These are phyloP conservation scores for Chaetomiaceae sp. DNA, from an alignment of 2,329 filamentous ascomycete species.

Conservation along the genomic window DNA sequence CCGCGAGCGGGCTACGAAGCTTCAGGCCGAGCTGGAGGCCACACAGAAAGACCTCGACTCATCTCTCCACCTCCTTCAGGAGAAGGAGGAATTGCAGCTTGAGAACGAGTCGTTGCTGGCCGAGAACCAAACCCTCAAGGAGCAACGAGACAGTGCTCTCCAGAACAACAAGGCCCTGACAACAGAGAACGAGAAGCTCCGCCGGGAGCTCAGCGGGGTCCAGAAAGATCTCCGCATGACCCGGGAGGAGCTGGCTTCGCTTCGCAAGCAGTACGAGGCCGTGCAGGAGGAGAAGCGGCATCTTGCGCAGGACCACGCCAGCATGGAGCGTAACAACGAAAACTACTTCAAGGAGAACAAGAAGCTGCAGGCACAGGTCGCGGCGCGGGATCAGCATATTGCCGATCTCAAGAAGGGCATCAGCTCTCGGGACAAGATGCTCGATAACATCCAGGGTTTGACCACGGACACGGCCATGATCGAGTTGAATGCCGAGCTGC, in stretches of 20 bases:
- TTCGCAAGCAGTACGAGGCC: constrained; percentile 31
- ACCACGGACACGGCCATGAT: constrained; percentile 26
- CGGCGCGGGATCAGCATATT: constrained; percentile 28
- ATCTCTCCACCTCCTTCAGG: constrained; percentile 36
- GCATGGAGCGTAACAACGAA: constrained; percentile 51
- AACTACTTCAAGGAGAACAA: constrained; percentile 53
- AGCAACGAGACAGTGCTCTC: constrained; percentile 30
- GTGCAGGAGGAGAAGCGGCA: constrained; percentile 42
- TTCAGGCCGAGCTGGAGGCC: constrained; percentile 35
- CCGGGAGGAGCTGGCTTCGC: constrained; percentile 46
- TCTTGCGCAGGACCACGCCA: constrained; percentile 48
- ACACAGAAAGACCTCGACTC: constrained; percentile 39
- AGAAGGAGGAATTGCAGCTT: constrained; percentile 32
- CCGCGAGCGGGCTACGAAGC: constrained; percentile 38
- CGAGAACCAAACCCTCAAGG: constrained; percentile 39
- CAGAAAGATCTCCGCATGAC: constrained; percentile 42
- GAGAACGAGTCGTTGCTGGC: constrained; percentile 41
- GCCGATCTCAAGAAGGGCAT: constrained; percentile 29
- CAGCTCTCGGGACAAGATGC: constrained; percentile 27
- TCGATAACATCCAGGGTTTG: constrained; percentile 26
- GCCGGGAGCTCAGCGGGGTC: constrained; percentile 36
- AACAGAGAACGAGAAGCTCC: constrained; percentile 33
- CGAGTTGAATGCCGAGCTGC: constrained; percentile 28
- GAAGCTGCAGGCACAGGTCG: constrained; percentile 32
- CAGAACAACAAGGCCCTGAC: constrained; percentile 23